Conservation (phyloP, 2,329 filamentous ascomycete species). For the Stagonosporopsis rhizophila region DNA sequence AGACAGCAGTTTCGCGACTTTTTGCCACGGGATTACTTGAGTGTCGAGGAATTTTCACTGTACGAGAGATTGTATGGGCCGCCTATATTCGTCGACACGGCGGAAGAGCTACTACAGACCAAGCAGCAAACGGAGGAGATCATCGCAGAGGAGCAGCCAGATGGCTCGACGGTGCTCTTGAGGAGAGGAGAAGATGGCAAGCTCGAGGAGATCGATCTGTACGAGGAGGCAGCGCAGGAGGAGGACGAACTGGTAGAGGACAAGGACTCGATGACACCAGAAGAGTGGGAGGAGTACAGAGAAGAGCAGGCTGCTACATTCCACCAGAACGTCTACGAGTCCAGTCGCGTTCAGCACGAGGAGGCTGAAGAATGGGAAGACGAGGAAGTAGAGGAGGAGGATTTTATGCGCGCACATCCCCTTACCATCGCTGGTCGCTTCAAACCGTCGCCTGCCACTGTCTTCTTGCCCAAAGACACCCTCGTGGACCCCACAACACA, state of each 20-base stretch:
- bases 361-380: constrained; percentile 50
- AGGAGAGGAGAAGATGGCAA: constrained; percentile 63
- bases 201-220: constrained; percentile 65
- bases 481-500: constrained; percentile 74
- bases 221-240: constrained; percentile 39
- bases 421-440: constrained; percentile 78
- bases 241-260: constrained; percentile 42
- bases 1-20: constrained; percentile 78
- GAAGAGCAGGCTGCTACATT: constrained; percentile 43
- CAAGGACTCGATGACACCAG: constrained; percentile 39
- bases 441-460: constrained; percentile 73
- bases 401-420: constrained; percentile 70
- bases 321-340: constrained; percentile 49
- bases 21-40: constrained; percentile 75
- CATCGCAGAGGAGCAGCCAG: constrained; percentile 38
- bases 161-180: constrained; percentile 54
- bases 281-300: constrained; percentile 45
- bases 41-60: constrained; percentile 72
- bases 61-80: constrained; percentile 84
- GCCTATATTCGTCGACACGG: constrained; percentile 69
- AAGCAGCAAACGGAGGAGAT: constrained; percentile 58
- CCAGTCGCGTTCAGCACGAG: constrained; percentile 52
- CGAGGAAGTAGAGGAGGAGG: constrained; percentile 42
- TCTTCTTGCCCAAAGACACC: constrained; percentile 74
- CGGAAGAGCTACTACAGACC: constrained; percentile 54